Conservation (phyloP, 2,329 filamentous ascomycete species). For the Fusarium siculi region DNA sequence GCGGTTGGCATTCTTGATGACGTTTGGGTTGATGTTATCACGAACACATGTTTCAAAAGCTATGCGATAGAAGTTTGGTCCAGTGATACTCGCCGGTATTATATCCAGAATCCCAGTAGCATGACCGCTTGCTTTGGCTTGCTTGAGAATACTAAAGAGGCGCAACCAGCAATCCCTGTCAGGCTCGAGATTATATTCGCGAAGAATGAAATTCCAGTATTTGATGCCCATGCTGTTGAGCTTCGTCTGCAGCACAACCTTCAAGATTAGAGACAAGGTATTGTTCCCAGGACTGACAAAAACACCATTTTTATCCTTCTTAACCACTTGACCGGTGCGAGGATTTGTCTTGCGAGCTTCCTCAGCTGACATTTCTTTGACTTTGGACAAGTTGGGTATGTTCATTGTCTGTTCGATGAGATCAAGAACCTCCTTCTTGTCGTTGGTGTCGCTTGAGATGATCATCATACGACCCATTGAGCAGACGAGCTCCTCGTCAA, state of each 20-base stretch:
- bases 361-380: slow-evolving; percentile 6
- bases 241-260: slow-evolving; percentile 69
- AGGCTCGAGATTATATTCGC: slow-evolving; percentile 70
- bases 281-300: slow-evolving; percentile 63
- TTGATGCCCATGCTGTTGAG: slow-evolving; percentile 70
- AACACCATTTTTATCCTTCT: slow-evolving; percentile 31
- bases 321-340: background rate
- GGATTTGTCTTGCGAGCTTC: slow-evolving; percentile 12
- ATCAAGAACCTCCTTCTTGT: slow-evolving; percentile 77
- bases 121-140: slow-evolving; percentile 72
- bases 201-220: slow-evolving; percentile 83
- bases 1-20: slow-evolving; percentile 70
- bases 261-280: slow-evolving; percentile 75
- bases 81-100: slow-evolving; percentile 60
- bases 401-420: slow-evolving; percentile 86
- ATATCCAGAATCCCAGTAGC: slow-evolving; percentile 67
- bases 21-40: slow-evolving; percentile 80
- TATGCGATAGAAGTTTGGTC: slow-evolving; percentile 70
- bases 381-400: slow-evolving; percentile 66
- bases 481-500: slow-evolving; percentile 84
- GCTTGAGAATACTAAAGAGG: slow-evolving; percentile 74
- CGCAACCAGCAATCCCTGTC: slow-evolving; percentile 77
- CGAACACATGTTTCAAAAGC: slow-evolving; percentile 79
- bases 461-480: slow-evolving; percentile 85
- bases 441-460: slow-evolving; percentile 65